Evolutionary conservation across 768 basidiomycete species (phyloP), one percentile per base, ranked within the genome.

Genomic region (Xanthoconium purpureum): DNA sequence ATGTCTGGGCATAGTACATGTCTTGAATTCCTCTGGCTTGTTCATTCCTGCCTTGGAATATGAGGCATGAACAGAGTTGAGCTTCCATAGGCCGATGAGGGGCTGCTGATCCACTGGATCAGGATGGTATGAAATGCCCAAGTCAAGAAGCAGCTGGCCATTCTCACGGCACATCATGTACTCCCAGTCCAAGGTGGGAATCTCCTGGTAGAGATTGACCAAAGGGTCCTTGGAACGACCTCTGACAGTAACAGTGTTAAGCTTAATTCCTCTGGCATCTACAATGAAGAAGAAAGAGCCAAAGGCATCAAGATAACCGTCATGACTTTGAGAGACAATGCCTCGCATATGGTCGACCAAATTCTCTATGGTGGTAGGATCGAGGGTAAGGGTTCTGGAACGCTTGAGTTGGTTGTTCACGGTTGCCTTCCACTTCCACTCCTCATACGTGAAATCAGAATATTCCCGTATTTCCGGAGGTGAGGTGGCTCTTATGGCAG

Each of bases 231-330:
- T 40, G 32, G 52, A 50, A n/a, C 38, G 43, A 40, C 48, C 52
- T 10, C 15, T 33, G 48, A 58, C 37, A 0, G 52, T 58, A 32
- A 54, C 13, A 0, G 57, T 64, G 37, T 48, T 40, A 1, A 62
- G 54, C 37, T 63, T 63, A 42, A 62, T 56, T 0, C 59, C 59
- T 42, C 56, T 59, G 40, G 29, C 30, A 8, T 64, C 58, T 0
- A 33, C 28, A 9, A 64, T 57, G 40, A 62, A 64, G 51, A 54
- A 62, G 45, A 60, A 64, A 10, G 61, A 64, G 11, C 61, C 50
- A 5, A 58, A 64, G 0, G 11, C 5, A 7, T 50, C 44, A 5
- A 58, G 57, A 50, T 46, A 13, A 38, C 36, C 32, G 5, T 40
- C 42, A 8, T 30, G 9, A 54, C 38, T 49, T 20, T 50, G 7